Evolutionary conservation across 352 stramenopile species (phyloP), one percentile per base, ranked within the genome.

Genomic region (Phytophthora sp.): DNA sequence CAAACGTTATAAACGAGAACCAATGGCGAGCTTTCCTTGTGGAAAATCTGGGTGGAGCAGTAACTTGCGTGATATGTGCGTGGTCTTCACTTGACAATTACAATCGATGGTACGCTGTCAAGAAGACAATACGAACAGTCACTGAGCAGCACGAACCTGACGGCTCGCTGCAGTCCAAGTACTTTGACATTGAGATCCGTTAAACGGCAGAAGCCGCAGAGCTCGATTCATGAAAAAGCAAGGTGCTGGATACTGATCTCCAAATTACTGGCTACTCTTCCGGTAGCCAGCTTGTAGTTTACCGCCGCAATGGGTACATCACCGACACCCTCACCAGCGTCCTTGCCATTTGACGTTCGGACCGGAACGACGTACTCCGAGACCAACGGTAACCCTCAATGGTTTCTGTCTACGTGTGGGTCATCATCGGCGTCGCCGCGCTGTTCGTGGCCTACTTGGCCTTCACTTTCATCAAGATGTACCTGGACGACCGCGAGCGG

Each of bases 401-500:
- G 62, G 62, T 61, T 4, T 56, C 55, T 6, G 54, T 45, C 17
- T 70, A 66, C 32, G 62, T 56, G 31, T 70, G 62, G 62, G n/a
- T 56, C 8, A 12, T 35, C 3, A 48, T 70, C 17, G 49, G 31
- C 8, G 46, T 10, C 26, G 39, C 17, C 0, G 46, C 20, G 5
- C n/a, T 66, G 20, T 18, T 70, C 3, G 62, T 70, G 46, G 62
- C 39, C 20, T 70, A 43, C 23, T 2, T 44, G 21, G 46, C 48
- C 31, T 70, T 51, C 54, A 56, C 31, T 21, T 57, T 70, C 32
- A 56, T 62, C 39, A 65, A 66, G 21, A 60, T 70, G 48, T 65
- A 66, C 34, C 46, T 70, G 46, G 54, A 66, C 54, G 62, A 66
- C 54, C 24, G 48, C 30, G 34, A 70, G 27, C 54, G 62, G 15